phyloP scores from a whole-genome alignment of 306 rosid genomes.

The Sphenostylis stenocarpa region DNA sequence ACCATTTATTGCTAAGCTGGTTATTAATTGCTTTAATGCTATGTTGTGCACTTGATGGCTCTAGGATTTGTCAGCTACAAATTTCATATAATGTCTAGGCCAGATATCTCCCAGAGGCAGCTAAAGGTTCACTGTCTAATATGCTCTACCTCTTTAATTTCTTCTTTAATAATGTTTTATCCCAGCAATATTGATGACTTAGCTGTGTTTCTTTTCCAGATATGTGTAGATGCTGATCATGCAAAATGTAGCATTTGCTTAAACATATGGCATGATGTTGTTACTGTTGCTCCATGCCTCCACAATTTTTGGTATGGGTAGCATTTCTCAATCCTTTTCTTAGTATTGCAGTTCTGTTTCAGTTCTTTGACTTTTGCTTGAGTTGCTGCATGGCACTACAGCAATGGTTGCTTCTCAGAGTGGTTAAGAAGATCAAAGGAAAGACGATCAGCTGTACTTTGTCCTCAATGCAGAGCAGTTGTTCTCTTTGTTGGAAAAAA shows the following conservation, averaged over 20 bases:
- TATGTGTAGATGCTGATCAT: constrained; percentile 69
- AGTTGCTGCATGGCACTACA: constrained; percentile 40
- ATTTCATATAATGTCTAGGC: constrained; percentile 55
- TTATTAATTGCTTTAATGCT: constrained; percentile 15
- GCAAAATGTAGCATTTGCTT: constrained; percentile 95
- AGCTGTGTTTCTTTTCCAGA: constrained; percentile 51
- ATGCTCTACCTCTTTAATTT: constrained; percentile 11
- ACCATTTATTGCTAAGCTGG: constrained; percentile 19
- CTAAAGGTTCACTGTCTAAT: constrained; percentile 47
- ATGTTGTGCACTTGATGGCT: constrained; percentile 10
- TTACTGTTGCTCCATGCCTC: constrained; percentile 88
- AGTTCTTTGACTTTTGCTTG: constrained; percentile 29
- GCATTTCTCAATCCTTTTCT: background rate
- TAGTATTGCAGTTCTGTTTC: constrained; percentile 18
- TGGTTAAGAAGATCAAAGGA: constrained; percentile 82
- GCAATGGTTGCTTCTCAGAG: constrained; percentile 97
- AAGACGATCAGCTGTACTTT: constrained; percentile 66
- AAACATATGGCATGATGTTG: constrained; percentile 90
- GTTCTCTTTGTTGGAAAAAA: constrained; percentile 90
- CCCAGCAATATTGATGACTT: constrained; percentile 24
- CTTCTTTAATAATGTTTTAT: constrained; percentile 16
- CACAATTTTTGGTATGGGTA: constrained; percentile 83
- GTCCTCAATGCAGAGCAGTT: constrained; percentile 93
- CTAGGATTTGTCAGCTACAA: constrained; percentile 66
- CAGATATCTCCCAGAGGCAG: constrained; percentile 49